A percentile compares a stretch with the other conserved stretches of the same genome.
Evolutionary conservation across 2,329 filamentous ascomycete genomes (phyloP).

Genomic region (Geosmithia putterillii): DNA sequence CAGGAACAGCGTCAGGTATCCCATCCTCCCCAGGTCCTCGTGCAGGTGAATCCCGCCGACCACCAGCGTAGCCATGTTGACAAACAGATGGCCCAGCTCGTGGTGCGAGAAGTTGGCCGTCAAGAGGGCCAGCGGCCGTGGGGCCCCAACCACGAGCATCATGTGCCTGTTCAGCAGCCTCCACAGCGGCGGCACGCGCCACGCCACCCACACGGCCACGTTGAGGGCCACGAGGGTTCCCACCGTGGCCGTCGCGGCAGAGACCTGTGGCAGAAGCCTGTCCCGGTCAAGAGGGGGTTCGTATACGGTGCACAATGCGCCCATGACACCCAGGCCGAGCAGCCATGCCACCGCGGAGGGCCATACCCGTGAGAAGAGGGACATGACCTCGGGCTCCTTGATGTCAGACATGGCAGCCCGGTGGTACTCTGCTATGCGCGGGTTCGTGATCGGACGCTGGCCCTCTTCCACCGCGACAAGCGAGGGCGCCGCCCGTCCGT

Average conservation of each 20-base stretch:
- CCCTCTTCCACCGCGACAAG: conserved; percentile 24
- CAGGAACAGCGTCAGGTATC: conserved; percentile 57
- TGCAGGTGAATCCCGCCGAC: conserved; percentile 56
- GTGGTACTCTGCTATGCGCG: conserved; percentile 23
- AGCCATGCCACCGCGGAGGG: conserved; percentile 38
- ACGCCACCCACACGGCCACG: conserved; percentile 39
- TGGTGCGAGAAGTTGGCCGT: conserved; percentile 61
- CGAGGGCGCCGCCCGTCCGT: conserved; percentile 17
- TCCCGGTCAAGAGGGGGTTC: conserved; percentile 36
- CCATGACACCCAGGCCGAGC: conserved; percentile 29
- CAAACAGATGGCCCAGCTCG: conserved; percentile 40
- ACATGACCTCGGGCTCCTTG: conserved; percentile 14
- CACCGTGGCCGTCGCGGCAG: conserved; percentile 54
- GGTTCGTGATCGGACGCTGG: conserved; percentile 23
- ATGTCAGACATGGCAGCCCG: conserved; percentile 37
- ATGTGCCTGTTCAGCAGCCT: conserved; percentile 55
- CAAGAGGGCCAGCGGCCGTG: conserved; percentile 48
- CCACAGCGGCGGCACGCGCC: conserved; percentile 56
- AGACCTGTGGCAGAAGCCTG: conserved; percentile 47
- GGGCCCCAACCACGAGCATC: conserved; percentile 50
- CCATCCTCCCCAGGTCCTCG: conserved; percentile 56
- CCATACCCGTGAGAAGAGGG: conserved; percentile 38
- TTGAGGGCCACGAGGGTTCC: conserved; percentile 49
- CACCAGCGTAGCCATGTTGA: conserved; percentile 55
- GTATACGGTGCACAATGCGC: conserved; percentile 34